These are phyloP conservation scores for Osmanthus fragrans DNA, from an alignment of 257 asterid species.

Conservation along the genomic window DNA sequence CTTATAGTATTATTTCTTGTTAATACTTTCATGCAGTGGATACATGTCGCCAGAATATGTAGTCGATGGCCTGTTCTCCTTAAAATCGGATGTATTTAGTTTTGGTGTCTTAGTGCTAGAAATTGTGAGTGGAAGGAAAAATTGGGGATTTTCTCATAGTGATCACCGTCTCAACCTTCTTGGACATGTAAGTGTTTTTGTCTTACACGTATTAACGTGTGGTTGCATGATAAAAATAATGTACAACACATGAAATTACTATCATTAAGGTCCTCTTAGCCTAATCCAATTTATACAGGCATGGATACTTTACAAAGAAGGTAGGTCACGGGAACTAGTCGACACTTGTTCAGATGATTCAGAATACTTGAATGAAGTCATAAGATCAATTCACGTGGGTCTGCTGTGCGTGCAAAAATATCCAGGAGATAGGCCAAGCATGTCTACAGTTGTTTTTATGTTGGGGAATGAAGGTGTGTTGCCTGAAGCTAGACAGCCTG, in stretches of 20 bases:
- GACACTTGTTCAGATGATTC: conserved; percentile 13
- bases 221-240: too few relatives aligned
- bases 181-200: conserved; percentile 7
- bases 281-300: conserved; percentile 19
- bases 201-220: too few relatives aligned
- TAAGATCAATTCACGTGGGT: conserved; percentile 34
- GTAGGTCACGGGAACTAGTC: conserved; percentile 26
- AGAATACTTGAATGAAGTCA: conserved; percentile 13
- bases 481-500: conserved; percentile 21
- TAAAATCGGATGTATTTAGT: conserved; percentile 42
- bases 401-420: conserved; percentile 33
- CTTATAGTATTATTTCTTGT: neutral
- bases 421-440: conserved; percentile 31
- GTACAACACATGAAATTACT: too few relatives aligned
- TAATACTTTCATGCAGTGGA: conserved; percentile 26
- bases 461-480: conserved; percentile 20
- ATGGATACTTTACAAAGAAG: too few relatives aligned
- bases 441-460: conserved; percentile 38
- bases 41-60: conserved; percentile 11
- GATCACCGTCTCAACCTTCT: too few relatives aligned
- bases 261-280: neutral
- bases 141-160: too few relatives aligned
- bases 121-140: too few relatives aligned
- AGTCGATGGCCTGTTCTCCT: conserved; percentile 30
- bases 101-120: neutral